Evolutionary conservation across 2,329 filamentous ascomycete species (phyloP), one percentile per base, ranked within the genome.

Genomic region (Myriosclerotinia duriaeana): DNA sequence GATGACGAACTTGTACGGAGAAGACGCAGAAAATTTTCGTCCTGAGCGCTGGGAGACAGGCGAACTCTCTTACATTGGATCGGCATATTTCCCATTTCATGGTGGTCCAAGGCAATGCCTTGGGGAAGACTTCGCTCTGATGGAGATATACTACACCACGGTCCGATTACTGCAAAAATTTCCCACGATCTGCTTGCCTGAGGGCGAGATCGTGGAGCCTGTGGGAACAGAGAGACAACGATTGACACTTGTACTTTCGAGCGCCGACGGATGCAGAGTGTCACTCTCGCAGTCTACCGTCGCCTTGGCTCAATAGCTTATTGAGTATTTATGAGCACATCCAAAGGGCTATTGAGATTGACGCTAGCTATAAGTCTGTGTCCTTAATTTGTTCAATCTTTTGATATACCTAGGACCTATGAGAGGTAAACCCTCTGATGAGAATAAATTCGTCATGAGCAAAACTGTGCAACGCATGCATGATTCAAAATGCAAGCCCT

Each of bases 31-130:
- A 8, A 81, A 85, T 1, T 95, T 92, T 78, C 80, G 83, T 5
- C 92, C 92, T 0, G 90, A 92, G 78, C 81, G 91, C n/a, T 96
- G 91, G 91, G 77, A 77, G 44, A 80, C 81, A 17, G 71, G 84
- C 1, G 92, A 88, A 0, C 69, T 85, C 0, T 61, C 53, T 34
- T 61, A 59, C 17, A 61, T 67, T 22, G 78, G 84, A 55, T 90
- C 93, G 78, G 91, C 90, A 0, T 92, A 91, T 67, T 87, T 91
- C 46, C 89, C 89, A 0, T 95, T 94, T 74, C 90, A 88, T 71
- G 80, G 87, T 34, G 89, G 89, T 36, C 87, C 89, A 0, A 78
- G 89, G 5, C 82, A 88, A 0, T 91, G 89, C 66, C 89, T 94
- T 0, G 91, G 91, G 69, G 65, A 72, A 69, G 73, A 75, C 34